Evolutionary conservation across 176 grass and related monocot genomes (phyloP).

Genomic region (Saccharum officinarum): DNA sequence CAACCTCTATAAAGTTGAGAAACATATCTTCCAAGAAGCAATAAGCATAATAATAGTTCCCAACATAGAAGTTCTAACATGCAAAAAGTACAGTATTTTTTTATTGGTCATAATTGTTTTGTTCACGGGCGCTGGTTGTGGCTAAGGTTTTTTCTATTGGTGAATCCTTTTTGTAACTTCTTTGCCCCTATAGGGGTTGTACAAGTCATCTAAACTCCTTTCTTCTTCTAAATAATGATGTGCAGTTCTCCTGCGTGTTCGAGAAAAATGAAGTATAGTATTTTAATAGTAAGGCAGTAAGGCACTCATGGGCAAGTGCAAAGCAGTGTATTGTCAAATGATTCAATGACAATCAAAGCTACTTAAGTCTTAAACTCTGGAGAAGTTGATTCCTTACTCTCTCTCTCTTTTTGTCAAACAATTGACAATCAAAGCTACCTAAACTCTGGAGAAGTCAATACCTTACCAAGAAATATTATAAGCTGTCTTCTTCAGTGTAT

Average conservation of each 20-base stretch:
- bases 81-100: not conserved
- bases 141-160: not conserved
- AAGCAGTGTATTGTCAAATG: not conserved
- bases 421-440: not conserved
- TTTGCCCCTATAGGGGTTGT: not conserved
- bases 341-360: not conserved
- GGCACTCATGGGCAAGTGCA: not conserved
- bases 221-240: not conserved
- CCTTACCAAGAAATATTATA: not conserved
- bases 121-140: not conserved
- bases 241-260: not conserved
- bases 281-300: constrained; percentile 5
- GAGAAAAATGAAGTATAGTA: not conserved
- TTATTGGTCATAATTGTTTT: not conserved
- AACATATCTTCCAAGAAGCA: not conserved
- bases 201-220: not conserved
- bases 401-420: not conserved
- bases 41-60: not conserved
- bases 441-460: not conserved
- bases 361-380: not conserved
- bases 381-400: not conserved
- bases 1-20: not conserved
- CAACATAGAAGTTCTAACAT: not conserved
- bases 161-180: not conserved
- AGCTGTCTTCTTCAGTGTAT: not conserved